Base-by-base conservation (phyloP, 1,284 basidiomycete species). In the Cutaneotrichosporon mucoides region DNA sequence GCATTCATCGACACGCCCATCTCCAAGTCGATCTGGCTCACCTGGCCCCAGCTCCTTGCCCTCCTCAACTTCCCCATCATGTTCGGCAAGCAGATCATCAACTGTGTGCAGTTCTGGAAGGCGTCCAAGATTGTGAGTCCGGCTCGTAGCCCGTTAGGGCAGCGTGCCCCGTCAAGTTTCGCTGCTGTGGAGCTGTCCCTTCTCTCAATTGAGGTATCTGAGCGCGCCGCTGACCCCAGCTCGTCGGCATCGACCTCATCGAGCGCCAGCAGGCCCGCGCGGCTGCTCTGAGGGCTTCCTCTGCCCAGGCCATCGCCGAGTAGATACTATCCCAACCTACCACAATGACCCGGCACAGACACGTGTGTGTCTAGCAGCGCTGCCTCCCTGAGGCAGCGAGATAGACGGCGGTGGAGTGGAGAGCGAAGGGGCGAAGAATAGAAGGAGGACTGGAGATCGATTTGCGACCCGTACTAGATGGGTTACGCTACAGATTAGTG, bases 21-120 rank as follows among this genome's bases (percentile, higher is more conserved):
- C 57, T 33, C 42, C 35, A 6, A n/a, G 8, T 7, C 6, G 7
- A 16, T n/a, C 51, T 24, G 69, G 13, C 71, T 89, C 64, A 91
- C 90, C n/a, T 95, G 88, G 85, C 87, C 94, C 0, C 85, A 90
- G 74, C 68, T 88, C 8, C 76, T 94, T 62, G 92, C 89, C 0
- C 66, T 81, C 15, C 16, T 86, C 52, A 88, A 84, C 42, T 82
- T 84, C 68, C 89, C 88, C 1, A 81, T 97, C 57, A 95, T 87
- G 72, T 73, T 86, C 9, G 78, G 83, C 63, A 99, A 99, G 82
- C 97, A 99, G 76, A 72, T 95, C 62, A 92, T 99, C 81, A 98
- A 97, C 77, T 79, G 89, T 46, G 93, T 99, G 6, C 96, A 99
- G 77, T 87, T 98, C 66, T 98, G 94, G 94, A 99, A 99, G 77